Evolutionary conservation across 2,329 filamentous ascomycete genomes (phyloP).

Genomic region (Alternaria viburni): DNA sequence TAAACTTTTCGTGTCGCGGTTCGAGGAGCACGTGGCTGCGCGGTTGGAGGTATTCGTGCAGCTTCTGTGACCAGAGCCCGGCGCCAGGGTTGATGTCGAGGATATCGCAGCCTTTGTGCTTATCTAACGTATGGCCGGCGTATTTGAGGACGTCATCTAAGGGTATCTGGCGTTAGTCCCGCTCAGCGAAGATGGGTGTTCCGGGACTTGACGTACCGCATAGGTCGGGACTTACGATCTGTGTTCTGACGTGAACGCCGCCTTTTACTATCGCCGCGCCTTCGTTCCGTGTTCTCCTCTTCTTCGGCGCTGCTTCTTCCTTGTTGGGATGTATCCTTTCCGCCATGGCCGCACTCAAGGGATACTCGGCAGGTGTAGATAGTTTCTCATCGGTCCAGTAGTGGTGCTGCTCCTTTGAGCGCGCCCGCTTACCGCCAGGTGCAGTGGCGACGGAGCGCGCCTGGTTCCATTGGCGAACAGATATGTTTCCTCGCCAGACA

Average conservation of each 20-base stretch:
- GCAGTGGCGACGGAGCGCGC: constrained; percentile 3
- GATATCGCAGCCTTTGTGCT: constrained; percentile 79
- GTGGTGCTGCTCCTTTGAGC: not conserved
- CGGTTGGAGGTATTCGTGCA: constrained; percentile 77
- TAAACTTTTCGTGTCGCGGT: constrained; percentile 65
- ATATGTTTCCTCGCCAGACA: constrained; percentile 2
- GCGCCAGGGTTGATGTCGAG: constrained; percentile 84
- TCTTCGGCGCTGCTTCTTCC: constrained; percentile 7
- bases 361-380: constrained; percentile 19
- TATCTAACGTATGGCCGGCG: constrained; percentile 70
- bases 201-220: constrained; percentile 50
- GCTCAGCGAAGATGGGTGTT: constrained; percentile 1
- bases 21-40: constrained; percentile 86
- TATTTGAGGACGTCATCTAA: constrained; percentile 73
- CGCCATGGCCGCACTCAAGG: constrained; percentile 16
- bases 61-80: constrained; percentile 77
- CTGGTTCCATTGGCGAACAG: constrained; percentile 1
- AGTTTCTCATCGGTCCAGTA: constrained; percentile 25
- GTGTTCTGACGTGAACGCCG: constrained; percentile 26
- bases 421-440: not conserved
- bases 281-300: not conserved
- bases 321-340: constrained; percentile 13
- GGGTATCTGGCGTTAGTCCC: constrained; percentile 11
- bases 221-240: constrained; percentile 53
- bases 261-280: not conserved